Evolutionary conservation across 2,329 filamentous ascomycete species (phyloP).

Genomic region (Teratosphaeria pseudoeucalypti): DNA sequence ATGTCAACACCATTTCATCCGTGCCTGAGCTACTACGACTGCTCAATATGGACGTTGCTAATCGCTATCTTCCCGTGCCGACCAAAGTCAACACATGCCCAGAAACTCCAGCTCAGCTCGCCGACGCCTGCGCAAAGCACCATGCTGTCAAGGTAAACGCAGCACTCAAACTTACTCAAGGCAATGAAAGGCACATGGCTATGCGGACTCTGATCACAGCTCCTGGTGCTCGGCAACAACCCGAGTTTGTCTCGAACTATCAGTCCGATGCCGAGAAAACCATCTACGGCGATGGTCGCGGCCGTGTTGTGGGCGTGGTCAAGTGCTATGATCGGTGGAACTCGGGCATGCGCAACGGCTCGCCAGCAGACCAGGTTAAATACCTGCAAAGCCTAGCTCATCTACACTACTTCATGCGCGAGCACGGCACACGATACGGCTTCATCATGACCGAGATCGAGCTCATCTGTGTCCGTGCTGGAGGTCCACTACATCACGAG

Average conservation of each 20-base stretch:
- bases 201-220: constrained; percentile 32
- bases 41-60: constrained; percentile 52
- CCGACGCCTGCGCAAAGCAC: constrained; percentile 63
- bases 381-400: constrained; percentile 81
- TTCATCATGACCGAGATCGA: constrained; percentile 97
- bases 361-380: constrained; percentile 61
- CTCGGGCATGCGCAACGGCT: constrained; percentile 78
- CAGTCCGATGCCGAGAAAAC: constrained; percentile 43
- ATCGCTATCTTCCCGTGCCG: constrained; percentile 51
- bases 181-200: constrained; percentile 49
- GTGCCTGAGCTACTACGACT: constrained; percentile 64
- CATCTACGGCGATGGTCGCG: constrained; percentile 37
- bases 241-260: constrained; percentile 56
- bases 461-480: constrained; percentile 78
- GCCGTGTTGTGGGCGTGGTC: constrained; percentile 70
- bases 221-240: constrained; percentile 41
- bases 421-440: constrained; percentile 84
- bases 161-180: constrained; percentile 66
- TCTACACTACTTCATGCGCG: constrained; percentile 83
- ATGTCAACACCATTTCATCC: constrained; percentile 56
- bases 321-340: constrained; percentile 93
- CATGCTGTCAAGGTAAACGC: constrained; percentile 83
- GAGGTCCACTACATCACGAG: constrained; percentile 34
- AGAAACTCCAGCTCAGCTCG: constrained; percentile 67
- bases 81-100: constrained; percentile 44